A percentile compares a stretch with the other conserved stretches of the same genome.
Conservation (phyloP, 1,284 basidiomycete species). For the Ustilago cynodontis region DNA sequence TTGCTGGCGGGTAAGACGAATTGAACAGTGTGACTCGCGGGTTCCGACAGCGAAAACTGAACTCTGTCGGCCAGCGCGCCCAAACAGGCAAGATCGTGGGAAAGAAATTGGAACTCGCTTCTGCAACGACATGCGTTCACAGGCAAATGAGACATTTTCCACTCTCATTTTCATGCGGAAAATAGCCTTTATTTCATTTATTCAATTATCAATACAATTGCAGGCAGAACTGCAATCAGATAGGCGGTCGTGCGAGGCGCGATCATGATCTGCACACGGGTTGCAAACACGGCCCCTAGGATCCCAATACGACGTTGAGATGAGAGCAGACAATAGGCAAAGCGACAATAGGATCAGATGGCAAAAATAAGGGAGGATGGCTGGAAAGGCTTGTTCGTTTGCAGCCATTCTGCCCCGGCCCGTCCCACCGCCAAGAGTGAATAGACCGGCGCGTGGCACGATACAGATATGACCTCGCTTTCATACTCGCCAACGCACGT, state of each 20-base stretch:
- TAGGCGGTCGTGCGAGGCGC: too few relatives aligned
- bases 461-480: too few relatives aligned
- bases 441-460: not conserved
- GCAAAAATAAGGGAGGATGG: not conserved
- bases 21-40: not conserved
- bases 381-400: too few relatives aligned
- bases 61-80: not conserved
- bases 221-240: too few relatives aligned
- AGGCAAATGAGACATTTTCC: not conserved
- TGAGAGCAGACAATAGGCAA: too few relatives aligned
- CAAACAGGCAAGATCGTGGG: conserved; percentile 4
- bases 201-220: too few relatives aligned
- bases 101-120: conserved; percentile 7
- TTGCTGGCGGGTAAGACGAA: not conserved
- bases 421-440: not conserved
- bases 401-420: not conserved
- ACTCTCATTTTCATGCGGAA: not conserved
- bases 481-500: not conserved
- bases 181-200: too few relatives aligned
- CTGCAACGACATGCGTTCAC: not conserved
- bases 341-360: too few relatives aligned
- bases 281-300: too few relatives aligned
- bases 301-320: too few relatives aligned
- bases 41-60: not conserved
- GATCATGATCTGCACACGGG: too few relatives aligned